These are phyloP conservation scores for Tinospora cordifolia DNA, from an alignment of 164 flowering plant species.

Conservation along the genomic window DNA sequence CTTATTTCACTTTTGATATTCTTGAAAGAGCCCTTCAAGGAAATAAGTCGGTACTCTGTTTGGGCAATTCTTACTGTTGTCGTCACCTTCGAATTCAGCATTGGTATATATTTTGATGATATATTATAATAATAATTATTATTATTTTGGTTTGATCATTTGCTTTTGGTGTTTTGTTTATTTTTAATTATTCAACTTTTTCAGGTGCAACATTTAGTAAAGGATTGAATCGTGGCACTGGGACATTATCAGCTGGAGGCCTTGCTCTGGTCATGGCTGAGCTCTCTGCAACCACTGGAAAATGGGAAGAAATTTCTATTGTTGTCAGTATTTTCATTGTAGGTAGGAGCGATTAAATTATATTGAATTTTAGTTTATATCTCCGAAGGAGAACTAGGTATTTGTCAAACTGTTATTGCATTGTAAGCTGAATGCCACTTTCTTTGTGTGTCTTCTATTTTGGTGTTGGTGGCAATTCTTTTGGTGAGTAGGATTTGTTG, in stretches of 20 bases:
- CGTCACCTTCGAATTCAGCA: slow-evolving; percentile 76
- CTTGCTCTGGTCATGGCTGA: slow-evolving; percentile 66
- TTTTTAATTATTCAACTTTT: neutral
- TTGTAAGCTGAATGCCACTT: neutral
- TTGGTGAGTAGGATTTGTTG: slow-evolving; percentile 41
- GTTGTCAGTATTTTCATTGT: slow-evolving; percentile 51
- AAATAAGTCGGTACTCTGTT: slow-evolving; percentile 40
- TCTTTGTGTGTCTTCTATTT: neutral
- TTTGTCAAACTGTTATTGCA: neutral
- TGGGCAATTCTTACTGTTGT: slow-evolving; percentile 87
- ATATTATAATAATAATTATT: too few relatives aligned
- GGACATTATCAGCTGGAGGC: slow-evolving; percentile 79
- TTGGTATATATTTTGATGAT: too few relatives aligned
- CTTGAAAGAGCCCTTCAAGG: slow-evolving; percentile 46
- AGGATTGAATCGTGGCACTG: slow-evolving; percentile 78
- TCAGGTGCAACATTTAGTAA: slow-evolving; percentile 79
- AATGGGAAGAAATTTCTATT: slow-evolving; percentile 40
- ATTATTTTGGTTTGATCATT: neutral
- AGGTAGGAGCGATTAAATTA: slow-evolving; percentile 38
- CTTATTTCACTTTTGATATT: slow-evolving; percentile 60
- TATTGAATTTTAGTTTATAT: neutral
- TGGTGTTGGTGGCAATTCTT: neutral
- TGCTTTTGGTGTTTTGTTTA: neutral
- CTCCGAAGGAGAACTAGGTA: neutral
- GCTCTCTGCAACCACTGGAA: slow-evolving; percentile 36